Base-by-base conservation (phyloP, 164 flowering plant genomes). In the Buxus sempervirens region DNA sequence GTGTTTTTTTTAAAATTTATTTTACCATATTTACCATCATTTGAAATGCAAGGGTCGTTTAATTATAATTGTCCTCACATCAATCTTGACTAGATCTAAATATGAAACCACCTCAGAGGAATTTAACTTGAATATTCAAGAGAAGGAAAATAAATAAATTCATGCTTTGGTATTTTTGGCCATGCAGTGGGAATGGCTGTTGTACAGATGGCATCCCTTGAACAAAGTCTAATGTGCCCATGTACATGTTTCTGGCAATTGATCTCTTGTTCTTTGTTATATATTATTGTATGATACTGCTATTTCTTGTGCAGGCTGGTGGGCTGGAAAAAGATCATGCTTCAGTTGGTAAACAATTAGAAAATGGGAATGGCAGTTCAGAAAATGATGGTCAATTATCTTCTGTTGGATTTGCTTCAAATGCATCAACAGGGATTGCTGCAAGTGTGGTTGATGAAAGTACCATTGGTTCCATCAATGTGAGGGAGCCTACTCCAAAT, bases 251-350 rank as follows among this genome's bases (percentile, higher is more conserved):
- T 45, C 51, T 45, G 51, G 51, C 51, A 45, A n/a, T 45, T 45
- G 18, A 15, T 1, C 5, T 45, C 13, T 2, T 5, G 13, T 45
- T 45, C 18, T 15, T 45, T 10, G 2, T 45, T 15, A 10, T 45
- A 5, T 45, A 45, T 45, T 45, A 28, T 38, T 61, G 32, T 60
- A 20, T 32, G 27, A 62, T 24, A 1, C 20, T 26, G 23, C 28
- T 19, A 18, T 63, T 48, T 55, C 24, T 62, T 55, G 21, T 71
- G 73, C 68, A 71, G 64, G 38, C 58, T 23, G 51, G 41, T 58
- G 73, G 42, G 59, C 36, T 58, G 26, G 59, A 49, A 42, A 64
- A 65, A 53, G 64, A 71, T 58, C 27, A 49, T 24, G 22, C 48
- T 21, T 49, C 53, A n/a, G 68, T 24, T 24, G 51, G 13, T 10